phyloP scores from a whole-genome alignment of 1,284 basidiomycete species.

The Cryptococcus sp. region DNA sequence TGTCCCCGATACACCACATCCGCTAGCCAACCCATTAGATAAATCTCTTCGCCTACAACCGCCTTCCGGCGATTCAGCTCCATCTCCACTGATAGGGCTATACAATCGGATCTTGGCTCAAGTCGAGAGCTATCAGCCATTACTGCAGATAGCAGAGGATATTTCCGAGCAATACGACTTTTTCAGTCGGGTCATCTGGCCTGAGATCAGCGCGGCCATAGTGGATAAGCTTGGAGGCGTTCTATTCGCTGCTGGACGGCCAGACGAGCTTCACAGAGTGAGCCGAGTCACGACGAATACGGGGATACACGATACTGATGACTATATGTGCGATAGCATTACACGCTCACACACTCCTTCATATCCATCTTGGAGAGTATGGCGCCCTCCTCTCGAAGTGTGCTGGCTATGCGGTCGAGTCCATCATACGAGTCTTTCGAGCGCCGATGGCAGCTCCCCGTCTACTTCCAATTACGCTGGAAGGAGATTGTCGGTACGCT shows the following conservation, averaged over 20 bases:
- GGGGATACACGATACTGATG: conserved; percentile 3
- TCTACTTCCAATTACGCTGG: conserved; percentile 98
- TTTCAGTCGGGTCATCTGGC: conserved; percentile 84
- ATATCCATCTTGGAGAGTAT: conserved; percentile 79
- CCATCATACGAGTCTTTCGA: conserved; percentile 72
- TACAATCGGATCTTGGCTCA: conserved; percentile 84
- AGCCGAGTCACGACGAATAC: conserved; percentile 24
- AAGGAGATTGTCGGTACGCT: conserved; percentile 82
- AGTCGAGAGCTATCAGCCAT: conserved; percentile 66
- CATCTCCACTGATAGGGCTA: conserved; percentile 61
- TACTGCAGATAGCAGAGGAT: conserved; percentile 74
- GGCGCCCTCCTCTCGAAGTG: conserved; percentile 71
- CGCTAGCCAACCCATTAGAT: conserved; percentile 22
- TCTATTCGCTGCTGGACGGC: conserved; percentile 87
- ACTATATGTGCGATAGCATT: conserved; percentile 60
- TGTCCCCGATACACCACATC: conserved; percentile 33
- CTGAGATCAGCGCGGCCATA: conserved; percentile 73
- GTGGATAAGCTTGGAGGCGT: conserved; percentile 77
- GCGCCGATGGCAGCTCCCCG: conserved; percentile 88
- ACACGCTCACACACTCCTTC: conserved; percentile 79
- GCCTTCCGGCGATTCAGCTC: conserved; percentile 1
- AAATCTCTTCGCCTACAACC: conserved; percentile 13
- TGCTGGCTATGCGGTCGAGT: conserved; percentile 71
- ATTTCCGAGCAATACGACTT: conserved; percentile 67
- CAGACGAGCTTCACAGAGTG: conserved; percentile 85